Conservation (phyloP, 2,329 filamentous ascomycete species). For the Stagonosporopsis chrysanthemi region DNA sequence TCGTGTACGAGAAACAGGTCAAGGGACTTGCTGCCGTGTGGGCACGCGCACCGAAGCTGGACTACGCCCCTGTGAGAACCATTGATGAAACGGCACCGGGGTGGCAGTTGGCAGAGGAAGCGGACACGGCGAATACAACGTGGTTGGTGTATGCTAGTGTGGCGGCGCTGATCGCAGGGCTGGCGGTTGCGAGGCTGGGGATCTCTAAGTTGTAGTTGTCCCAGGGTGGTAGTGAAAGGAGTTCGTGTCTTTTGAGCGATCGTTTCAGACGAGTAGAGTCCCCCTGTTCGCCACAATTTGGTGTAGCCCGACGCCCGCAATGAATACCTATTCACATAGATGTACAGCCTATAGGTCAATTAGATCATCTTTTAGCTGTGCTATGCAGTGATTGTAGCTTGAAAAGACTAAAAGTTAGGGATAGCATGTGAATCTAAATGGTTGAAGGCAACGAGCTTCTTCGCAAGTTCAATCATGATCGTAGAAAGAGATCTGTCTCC, state of each 20-base stretch:
- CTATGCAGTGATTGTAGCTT: no score
- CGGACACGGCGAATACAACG: background rate
- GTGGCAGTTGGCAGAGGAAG: constrained; percentile 11
- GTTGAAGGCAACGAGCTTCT: no score
- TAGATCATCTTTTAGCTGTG: no score
- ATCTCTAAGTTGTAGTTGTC: background rate
- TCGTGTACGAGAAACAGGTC: constrained; percentile 3
- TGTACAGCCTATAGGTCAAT: no score
- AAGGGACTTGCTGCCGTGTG: constrained; percentile 7
- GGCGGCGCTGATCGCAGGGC: background rate
- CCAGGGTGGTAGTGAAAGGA: background rate
- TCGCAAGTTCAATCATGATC: no score
- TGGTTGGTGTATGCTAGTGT: constrained; percentile 15
- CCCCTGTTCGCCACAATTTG: no score
- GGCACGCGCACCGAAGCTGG: constrained; percentile 21
- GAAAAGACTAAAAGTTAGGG: no score
- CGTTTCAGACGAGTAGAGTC: no score
- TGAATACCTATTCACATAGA: no score
- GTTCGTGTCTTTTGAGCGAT: background rate
- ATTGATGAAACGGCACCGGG: constrained; percentile 25
- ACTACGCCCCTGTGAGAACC: constrained; percentile 21
- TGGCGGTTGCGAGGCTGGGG: background rate
- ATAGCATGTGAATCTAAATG: no score
- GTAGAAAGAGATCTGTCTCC: no score
- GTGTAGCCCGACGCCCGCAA: no score